Evolutionary conservation across 768 basidiomycete species (phyloP), one percentile per base, ranked within the genome.

Genomic region (Tulasnella sp.): DNA sequence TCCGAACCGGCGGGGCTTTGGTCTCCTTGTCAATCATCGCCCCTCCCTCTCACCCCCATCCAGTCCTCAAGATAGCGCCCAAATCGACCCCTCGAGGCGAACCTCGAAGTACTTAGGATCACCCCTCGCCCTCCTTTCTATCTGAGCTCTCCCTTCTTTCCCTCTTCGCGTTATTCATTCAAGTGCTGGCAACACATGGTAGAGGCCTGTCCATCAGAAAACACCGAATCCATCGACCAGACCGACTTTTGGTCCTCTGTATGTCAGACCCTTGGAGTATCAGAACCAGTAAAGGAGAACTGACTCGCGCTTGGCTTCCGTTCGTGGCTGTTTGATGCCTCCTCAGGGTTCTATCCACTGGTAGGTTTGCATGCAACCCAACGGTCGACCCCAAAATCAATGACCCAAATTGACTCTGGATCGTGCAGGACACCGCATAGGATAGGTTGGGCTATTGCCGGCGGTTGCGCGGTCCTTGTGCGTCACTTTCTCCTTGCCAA

Each of bases 401-500:
- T 54, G 9, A 42, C 54, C 15, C 67, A 77, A 15, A 71, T 72
- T 25, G n/a, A n/a, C n/a, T n/a, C n/a, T n/a, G n/a, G n/a, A n/a
- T n/a, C n/a, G n/a, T 54, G 77, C 67, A 79, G 79, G 79, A 52
- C 58, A 75, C 45, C 36, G 37, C 90, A 90, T 83, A 85, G 88
- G 79, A 89, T 92, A 81, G 91, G 91, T 67, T 92, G 91, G 91
- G 85, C 90, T 12, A 85, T 93, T 74, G 87, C 91, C 14, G 91
- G 91, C 38, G 86, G 84, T 22, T 90, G 89, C 79, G 83, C 91
- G 3, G 81, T 82, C 52, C 52, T 88, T 40, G 91, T 92, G 79
- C 72, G 89, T 85, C n/a, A 31, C 70, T 58, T 77, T 69, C 37
- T 22, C 31, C n/a, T 45, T 37, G 9, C 12, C 15, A 37, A 31